Conservation (phyloP, 176 grass and related monocot species). For the Oryza australiensis region DNA sequence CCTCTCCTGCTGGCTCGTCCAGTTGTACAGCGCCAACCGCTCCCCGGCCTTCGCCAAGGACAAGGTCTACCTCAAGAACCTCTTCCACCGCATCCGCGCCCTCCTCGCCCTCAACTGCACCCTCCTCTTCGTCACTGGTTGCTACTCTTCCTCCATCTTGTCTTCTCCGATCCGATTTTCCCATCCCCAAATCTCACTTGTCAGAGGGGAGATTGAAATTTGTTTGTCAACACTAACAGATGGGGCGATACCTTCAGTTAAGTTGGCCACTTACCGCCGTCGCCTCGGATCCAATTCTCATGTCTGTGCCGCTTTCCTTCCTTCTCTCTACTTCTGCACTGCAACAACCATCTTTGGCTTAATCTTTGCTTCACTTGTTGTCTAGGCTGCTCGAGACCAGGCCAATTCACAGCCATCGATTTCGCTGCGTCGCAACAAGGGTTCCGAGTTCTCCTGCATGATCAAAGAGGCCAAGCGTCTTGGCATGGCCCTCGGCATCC, state of each 20-base stretch:
- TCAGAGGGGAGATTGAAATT: no score
- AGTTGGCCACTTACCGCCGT: conserved; percentile 84
- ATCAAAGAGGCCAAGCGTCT: conserved; percentile 91
- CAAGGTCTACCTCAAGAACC: conserved; percentile 80
- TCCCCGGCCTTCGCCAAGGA: conserved; percentile 55
- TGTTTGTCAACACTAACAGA: conserved; percentile 51
- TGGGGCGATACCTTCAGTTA: conserved; percentile 92
- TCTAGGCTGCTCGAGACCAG: conserved; percentile 52
- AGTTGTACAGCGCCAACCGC: conserved; percentile 59
- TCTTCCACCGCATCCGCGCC: conserved; percentile 89
- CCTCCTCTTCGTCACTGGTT: conserved; percentile 81
- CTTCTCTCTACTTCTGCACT: no score
- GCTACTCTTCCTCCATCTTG: no score
- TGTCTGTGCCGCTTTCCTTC: conserved; percentile 25
- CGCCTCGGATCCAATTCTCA: conserved; percentile 59
- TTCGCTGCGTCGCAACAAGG: conserved; percentile 74
- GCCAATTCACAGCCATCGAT: conserved; percentile 51
- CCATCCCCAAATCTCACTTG: no score
- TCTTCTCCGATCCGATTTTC: not conserved
- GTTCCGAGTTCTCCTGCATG: conserved; percentile 93
- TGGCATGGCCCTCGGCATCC: conserved; percentile 74
- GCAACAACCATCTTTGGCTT: not conserved
- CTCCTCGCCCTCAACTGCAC: conserved; percentile 92
- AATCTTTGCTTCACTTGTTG: not conserved
- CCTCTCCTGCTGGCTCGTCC: conserved; percentile 91